Evolutionary conservation across 441 rosid species (phyloP), one percentile per base, ranked within the genome.

Genomic region (Corymbia calophylla): DNA sequence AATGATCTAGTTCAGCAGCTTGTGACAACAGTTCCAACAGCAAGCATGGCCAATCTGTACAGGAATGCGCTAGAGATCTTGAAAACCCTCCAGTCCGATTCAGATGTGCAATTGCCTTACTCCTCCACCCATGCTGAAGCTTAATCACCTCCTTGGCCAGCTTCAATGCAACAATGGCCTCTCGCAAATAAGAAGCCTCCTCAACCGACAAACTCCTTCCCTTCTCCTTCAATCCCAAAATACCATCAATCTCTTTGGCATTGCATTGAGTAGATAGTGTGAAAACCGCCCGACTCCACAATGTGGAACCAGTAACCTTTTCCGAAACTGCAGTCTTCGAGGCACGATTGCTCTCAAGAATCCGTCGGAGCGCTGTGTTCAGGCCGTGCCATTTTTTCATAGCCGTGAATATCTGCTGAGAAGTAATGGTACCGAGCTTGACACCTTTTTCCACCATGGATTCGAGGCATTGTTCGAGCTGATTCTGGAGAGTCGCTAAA

Each of bases 1-100:
- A 98, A 89, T 94, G 93, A 92, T 94, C 97, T 91, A 92, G 93
- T 92, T 98, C 99, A 49, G 99, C 99, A 91, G 99, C 96, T 91
- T 96, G 94, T 58, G 99, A 97, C 92, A 98, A 90, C 94, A 98
- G 92, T 89, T 98, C 99, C 32, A 98, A 93, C 94, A 98, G 89
- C 92, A 98, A 91, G 92, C 94, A 95, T 53, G 99, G 99, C 99
- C 99, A 98, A 85, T 97, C 98, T 47, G 99, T 95, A 88, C 94
- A 95, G 0, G 99, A 96, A 95, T 98, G 93, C 0, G 99, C 98
- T 87, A 97, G 91, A 4, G 98, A 93, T 94, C 96, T 95, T 7
- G 99, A 98, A 93, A 95, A 96, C 87, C 94, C 95, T 39, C 96
- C 96, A 39, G 93, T 95, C 93, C 88, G 92, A 91, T 98, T 97